Evolutionary conservation across 345 rosid species (phyloP).

Genomic region (Melaleuca alternifolia): DNA sequence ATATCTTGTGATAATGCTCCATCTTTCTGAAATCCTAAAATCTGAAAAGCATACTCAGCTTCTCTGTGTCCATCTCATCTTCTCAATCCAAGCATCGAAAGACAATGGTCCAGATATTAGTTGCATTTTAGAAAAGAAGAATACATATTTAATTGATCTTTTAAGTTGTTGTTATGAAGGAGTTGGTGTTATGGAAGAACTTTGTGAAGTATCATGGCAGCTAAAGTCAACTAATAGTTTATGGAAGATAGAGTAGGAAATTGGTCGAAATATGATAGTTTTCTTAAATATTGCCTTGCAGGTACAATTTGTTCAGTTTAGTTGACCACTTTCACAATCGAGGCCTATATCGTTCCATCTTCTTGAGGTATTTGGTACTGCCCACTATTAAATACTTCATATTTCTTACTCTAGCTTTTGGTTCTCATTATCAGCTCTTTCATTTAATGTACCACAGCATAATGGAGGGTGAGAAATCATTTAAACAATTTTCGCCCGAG

Average conservation of each 20-base stretch:
- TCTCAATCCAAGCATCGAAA: background rate
- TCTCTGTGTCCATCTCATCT: background rate
- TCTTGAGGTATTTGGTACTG: slow-evolving; percentile 42
- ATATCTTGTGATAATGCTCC: background rate
- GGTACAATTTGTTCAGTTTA: slow-evolving; percentile 78
- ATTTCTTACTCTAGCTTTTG: background rate
- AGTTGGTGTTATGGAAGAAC: background rate
- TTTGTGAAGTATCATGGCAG: background rate
- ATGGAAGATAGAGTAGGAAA: background rate
- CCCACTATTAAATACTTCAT: background rate
- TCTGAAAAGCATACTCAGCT: background rate
- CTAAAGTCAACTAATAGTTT: background rate
- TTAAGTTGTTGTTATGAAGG: background rate
- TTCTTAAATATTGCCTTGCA: slow-evolving; percentile 9
- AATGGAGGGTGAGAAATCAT: slow-evolving; percentile 94
- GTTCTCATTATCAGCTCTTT: background rate
- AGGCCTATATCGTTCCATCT: slow-evolving; percentile 78
- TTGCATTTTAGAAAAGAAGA: background rate
- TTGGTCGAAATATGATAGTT: background rate
- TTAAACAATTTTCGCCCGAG: slow-evolving; percentile 70
- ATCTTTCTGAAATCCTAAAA: background rate
- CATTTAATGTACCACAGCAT: slow-evolving; percentile 34
- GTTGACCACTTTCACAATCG: slow-evolving; percentile 76
- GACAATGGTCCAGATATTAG: background rate
- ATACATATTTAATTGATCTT: background rate